Base-by-base conservation (phyloP, 2,329 filamentous ascomycete genomes). In the Parastagonospora avenae region DNA sequence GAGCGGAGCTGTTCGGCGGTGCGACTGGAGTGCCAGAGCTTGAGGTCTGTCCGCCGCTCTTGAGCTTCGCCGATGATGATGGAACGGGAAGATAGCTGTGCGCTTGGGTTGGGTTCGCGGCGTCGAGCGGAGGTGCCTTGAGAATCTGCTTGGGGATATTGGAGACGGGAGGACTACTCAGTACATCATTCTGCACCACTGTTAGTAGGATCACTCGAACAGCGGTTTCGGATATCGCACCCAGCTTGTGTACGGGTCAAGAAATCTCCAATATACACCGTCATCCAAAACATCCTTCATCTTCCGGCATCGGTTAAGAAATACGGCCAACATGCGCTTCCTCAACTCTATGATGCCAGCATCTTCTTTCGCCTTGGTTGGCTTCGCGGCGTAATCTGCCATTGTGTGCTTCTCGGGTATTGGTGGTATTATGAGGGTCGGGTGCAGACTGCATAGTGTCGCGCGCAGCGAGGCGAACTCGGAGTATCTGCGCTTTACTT, bases 361-460 rank as follows among this genome's bases (percentile, higher is more conserved):
- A 71, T 99, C 95, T 74, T 99, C 93, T 74, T 97, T 99, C 14
- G 95, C 95, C 67, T 93, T 97, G 32, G 94, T 99, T 1, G 95
- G 94, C 66, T 96, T 97, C 27, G 95, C 92, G 12, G 94, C 94
- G 71, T 99, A 99, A 74, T 99, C 94, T 54, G 93, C 93, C 89
- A 99, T 96, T 39, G 92, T 94, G 74, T 99, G 94, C 76, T 99
- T 99, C 77, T 99, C 95, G 16, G 94, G 94, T 66, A 99, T 99
- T 2, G 94, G 94, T 7, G 94, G 95, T 45, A 99, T 90, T 65
- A 99, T 90, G 36, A 99, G 82, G 0, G 94, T 99, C 7, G 95
- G 94, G 71, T 99, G 95, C 55, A 99, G 83, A 63, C 90, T 89
- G 40, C 92, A 92, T 27, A 99, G 83, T 2, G 93, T 93, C 65